Conservation (phyloP, 768 basidiomycete genomes). For the Xerocomellus dryophilus region DNA sequence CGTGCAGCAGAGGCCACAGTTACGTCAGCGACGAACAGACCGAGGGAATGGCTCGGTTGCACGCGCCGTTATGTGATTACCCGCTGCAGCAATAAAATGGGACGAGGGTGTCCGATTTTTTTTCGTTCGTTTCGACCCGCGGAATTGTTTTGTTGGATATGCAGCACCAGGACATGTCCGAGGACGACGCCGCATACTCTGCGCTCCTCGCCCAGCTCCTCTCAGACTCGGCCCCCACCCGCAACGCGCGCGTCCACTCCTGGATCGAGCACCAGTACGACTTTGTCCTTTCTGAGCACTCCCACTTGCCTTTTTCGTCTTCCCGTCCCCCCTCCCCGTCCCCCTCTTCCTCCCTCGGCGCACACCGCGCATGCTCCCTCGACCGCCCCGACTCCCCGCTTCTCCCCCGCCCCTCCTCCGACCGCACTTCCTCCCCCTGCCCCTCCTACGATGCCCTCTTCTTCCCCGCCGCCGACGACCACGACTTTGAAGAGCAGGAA, state of each 20-base stretch:
- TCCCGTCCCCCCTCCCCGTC: constrained; percentile 27
- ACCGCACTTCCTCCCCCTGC: constrained; percentile 22
- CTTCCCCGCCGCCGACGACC: constrained; percentile 23
- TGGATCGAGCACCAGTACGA: constrained; percentile 38
- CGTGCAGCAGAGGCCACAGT: background rate
- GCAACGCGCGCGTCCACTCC: constrained; percentile 32
- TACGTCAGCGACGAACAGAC: constrained; percentile 15
- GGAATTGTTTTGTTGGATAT: background rate
- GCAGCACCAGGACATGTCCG: constrained; percentile 23
- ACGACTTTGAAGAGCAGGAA: constrained; percentile 28
- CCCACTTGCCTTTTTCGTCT: constrained; percentile 1
- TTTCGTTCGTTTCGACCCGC: constrained; percentile 3
- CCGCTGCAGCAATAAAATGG: constrained; percentile 22
- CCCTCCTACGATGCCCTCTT: constrained; percentile 37
- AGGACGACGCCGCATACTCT: constrained; percentile 32
- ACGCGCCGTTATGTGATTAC: constrained; percentile 18
- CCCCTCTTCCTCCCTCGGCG: constrained; percentile 33
- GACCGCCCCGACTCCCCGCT: constrained; percentile 33
- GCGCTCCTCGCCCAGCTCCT: constrained; percentile 29
- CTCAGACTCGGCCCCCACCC: constrained; percentile 18
- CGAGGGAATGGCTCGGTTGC: constrained; percentile 16
- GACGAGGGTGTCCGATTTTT: background rate
- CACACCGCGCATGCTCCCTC: constrained; percentile 16
- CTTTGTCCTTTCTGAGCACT: constrained; percentile 31
- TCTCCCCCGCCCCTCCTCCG: constrained; percentile 27